phyloP scores from a whole-genome alignment of 441 rosid species.

The Raphanus hybrid region DNA sequence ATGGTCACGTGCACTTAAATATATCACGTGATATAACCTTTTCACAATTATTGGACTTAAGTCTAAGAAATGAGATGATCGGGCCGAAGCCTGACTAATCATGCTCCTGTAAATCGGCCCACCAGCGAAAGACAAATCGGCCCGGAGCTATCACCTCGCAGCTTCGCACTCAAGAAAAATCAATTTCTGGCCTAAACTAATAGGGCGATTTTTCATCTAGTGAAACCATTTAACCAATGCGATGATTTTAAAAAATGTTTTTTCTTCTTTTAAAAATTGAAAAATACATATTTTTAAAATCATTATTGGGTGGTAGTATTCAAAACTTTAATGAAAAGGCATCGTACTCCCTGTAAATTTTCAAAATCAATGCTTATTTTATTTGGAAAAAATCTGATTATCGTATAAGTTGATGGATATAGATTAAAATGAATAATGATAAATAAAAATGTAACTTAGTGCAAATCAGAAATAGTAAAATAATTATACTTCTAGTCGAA shows the following conservation, averaged over 20 bases:
- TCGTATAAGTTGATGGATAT: neutral
- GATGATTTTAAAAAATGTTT: no score
- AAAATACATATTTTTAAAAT: no score
- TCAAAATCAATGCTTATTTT: neutral
- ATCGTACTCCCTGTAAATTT: neutral
- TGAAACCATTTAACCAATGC: no score
- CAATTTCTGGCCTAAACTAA: no score
- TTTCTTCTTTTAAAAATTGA: no score
- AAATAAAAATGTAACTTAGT: neutral
- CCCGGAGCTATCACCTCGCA: no score
- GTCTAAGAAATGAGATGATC: neutral
- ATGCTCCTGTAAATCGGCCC: no score
- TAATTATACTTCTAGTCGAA: neutral
- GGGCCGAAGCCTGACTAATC: no score
- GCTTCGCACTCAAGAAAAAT: no score
- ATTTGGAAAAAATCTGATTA: neutral
- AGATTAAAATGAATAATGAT: neutral
- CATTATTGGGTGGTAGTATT: no score
- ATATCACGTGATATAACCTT: neutral
- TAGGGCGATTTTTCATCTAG: no score
- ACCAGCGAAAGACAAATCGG: no score
- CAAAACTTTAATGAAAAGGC: neutral
- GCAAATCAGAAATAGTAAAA: neutral
- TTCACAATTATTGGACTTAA: neutral
- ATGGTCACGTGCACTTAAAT: slow-evolving; percentile 17